phyloP scores from a whole-genome alignment of 83 land plant genomes.

The Thuja plicata region DNA sequence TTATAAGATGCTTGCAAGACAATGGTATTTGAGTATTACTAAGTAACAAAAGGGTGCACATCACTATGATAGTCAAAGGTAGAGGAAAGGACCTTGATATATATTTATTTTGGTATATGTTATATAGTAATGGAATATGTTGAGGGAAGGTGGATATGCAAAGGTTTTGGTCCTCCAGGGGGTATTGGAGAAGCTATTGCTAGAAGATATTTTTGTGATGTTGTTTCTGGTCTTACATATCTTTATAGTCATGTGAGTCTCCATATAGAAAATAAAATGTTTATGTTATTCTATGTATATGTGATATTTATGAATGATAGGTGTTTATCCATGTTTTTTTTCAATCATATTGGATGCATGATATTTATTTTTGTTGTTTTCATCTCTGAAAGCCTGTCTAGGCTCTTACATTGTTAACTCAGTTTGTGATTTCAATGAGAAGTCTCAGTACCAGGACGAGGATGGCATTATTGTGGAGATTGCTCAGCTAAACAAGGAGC shows the following conservation, averaged over 20 bases:
- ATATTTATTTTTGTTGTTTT: background rate
- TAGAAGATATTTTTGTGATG: slow-evolving; percentile 77
- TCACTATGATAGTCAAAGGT: no score
- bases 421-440: background rate
- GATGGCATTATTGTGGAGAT: slow-evolving; percentile 30
- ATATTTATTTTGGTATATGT: slow-evolving; percentile 2
- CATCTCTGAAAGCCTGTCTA: background rate
- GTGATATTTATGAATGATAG: background rate
- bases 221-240: slow-evolving; percentile 87
- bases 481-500: slow-evolving; percentile 41
- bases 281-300: slow-evolving; percentile 1
- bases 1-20: no score
- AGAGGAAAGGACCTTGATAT: no score
- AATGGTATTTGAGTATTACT: no score
- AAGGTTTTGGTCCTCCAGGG: slow-evolving; percentile 66
- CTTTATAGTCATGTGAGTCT: slow-evolving; percentile 82
- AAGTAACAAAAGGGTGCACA: no score
- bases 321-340: background rate
- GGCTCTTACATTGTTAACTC: background rate
- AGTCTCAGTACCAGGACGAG: slow-evolving; percentile 17
- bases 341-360: background rate
- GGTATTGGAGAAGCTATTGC: slow-evolving; percentile 74
- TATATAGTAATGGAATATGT: slow-evolving; percentile 86
- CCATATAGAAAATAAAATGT: background rate
- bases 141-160: slow-evolving; percentile 84